phyloP scores from a whole-genome alignment of 805 yeast species.

The Candida ponderosae region DNA sequence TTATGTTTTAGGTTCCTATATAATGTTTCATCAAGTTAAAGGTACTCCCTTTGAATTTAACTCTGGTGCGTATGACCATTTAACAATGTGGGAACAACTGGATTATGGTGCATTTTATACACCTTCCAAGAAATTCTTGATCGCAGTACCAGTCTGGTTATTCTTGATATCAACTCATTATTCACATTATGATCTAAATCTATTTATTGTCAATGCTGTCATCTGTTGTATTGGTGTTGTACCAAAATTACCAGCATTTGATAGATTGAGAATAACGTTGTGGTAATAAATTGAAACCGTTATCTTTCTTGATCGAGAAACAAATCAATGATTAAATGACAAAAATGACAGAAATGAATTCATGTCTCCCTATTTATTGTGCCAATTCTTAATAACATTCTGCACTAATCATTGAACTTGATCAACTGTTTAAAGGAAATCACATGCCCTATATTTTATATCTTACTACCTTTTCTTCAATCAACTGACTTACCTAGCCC shows the following conservation, averaged over 20 bases:
- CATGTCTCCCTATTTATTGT: too few relatives aligned
- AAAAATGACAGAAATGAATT: too few relatives aligned
- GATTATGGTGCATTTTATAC: constrained; percentile 96
- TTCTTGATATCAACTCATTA: constrained; percentile 87
- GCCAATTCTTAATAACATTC: too few relatives aligned
- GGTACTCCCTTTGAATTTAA: constrained; percentile 98
- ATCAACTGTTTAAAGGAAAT: too few relatives aligned
- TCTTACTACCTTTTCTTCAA: too few relatives aligned
- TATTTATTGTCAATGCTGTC: constrained; percentile 64
- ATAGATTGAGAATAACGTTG: constrained; percentile 56
- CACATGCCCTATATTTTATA: too few relatives aligned
- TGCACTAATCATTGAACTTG: too few relatives aligned
- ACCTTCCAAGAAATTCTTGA: constrained; percentile 87
- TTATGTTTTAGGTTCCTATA: constrained; percentile 84
- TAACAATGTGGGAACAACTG: constrained; percentile 98
- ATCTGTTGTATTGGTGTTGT: constrained; percentile 83
- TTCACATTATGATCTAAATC: constrained; percentile 71
- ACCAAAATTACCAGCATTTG: constrained; percentile 83
- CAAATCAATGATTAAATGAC: too few relatives aligned
- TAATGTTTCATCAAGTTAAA: constrained; percentile 94
- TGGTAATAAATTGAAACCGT: too few relatives aligned
- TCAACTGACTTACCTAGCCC: too few relatives aligned
- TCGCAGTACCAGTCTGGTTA: constrained; percentile 87
- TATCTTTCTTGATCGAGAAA: too few relatives aligned
- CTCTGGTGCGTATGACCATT: constrained; percentile 89